Conservation (phyloP, 148 eudicot species). For the Drosera capensis region DNA sequence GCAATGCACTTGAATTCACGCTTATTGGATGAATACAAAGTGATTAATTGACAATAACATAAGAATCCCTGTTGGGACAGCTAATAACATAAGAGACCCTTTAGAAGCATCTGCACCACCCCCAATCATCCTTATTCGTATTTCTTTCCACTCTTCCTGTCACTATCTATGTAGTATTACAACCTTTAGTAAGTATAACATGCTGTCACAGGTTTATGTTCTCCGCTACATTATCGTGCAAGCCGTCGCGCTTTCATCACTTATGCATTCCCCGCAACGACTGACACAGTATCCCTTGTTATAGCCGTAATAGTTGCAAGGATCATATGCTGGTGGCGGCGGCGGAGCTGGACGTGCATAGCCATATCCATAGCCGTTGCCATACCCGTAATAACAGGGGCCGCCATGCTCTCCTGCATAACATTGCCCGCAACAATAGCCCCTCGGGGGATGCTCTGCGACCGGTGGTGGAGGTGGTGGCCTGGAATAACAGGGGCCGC, state of each 20-base stretch:
- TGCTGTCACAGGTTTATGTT: too few species aligned
- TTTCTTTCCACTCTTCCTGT: too few species aligned
- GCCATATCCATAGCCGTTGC: slow-evolving; percentile 4
- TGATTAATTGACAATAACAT: too few species aligned
- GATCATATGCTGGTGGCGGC: slow-evolving; percentile 4
- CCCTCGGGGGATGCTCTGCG: slow-evolving; percentile 7
- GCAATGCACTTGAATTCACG: too few species aligned
- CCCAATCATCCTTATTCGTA: too few species aligned
- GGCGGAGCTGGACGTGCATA: slow-evolving; percentile 1
- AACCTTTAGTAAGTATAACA: too few species aligned
- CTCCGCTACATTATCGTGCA: slow-evolving; percentile 29
- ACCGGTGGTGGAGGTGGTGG: slow-evolving; percentile 1
- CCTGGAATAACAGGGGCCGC: slow-evolving; percentile 27
- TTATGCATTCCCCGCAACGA: slow-evolving; percentile 15
- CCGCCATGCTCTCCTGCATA: slow-evolving; percentile 19
- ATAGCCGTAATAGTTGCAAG: neutral
- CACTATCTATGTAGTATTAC: too few species aligned
- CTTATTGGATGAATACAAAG: too few species aligned
- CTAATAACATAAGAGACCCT: too few species aligned
- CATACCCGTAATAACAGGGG: slow-evolving; percentile 22
- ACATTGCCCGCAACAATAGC: slow-evolving; percentile 13
- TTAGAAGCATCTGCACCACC: too few species aligned
- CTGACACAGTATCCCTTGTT: neutral
- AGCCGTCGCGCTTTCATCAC: slow-evolving; percentile 22
- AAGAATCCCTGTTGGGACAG: too few species aligned